Conservation (phyloP, 495 filamentous ascomycete species). For the Hypoxylon crocopeplum region DNA sequence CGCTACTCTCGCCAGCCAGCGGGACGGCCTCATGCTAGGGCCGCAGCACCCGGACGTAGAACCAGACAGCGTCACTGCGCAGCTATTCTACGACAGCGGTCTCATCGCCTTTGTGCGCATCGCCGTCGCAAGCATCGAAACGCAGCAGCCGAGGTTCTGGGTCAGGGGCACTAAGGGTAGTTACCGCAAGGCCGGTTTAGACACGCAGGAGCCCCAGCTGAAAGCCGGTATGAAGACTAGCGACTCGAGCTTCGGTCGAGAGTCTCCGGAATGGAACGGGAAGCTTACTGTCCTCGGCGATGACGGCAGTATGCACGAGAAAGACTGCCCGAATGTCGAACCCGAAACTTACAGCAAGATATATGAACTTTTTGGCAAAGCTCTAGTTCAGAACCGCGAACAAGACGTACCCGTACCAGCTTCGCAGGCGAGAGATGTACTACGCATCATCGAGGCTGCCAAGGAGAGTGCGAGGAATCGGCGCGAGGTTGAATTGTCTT, state of each 20-base stretch:
- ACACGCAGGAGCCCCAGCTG: constrained; percentile 84
- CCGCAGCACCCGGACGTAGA: constrained; percentile 59
- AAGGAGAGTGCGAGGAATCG: constrained; percentile 70
- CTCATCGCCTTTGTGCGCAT: constrained; percentile 72
- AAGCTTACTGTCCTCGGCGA: constrained; percentile 48
- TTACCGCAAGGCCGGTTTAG: constrained; percentile 80
- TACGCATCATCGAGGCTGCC: constrained; percentile 76
- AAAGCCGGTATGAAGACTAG: constrained; percentile 70
- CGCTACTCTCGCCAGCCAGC: constrained; percentile 71
- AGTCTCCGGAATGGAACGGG: constrained; percentile 56
- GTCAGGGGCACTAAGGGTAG: constrained; percentile 80
- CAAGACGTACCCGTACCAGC: constrained; percentile 73
- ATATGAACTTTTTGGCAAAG: constrained; percentile 73
- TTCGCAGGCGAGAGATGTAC: constrained; percentile 71
- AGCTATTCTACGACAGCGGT: constrained; percentile 69
- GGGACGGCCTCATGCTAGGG: constrained; percentile 50
- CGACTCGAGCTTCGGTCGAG: constrained; percentile 70
- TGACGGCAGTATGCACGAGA: constrained; percentile 46
- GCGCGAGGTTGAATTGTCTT: constrained; percentile 61
- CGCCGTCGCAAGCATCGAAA: constrained; percentile 72
- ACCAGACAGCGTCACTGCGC: constrained; percentile 72
- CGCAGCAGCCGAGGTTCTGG: constrained; percentile 78
- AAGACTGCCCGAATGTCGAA: constrained; percentile 65
- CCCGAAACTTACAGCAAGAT: constrained; percentile 76
- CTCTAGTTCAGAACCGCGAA: constrained; percentile 64